phyloP scores from a whole-genome alignment of 164 flowering plant species.

The Aristolochia californica region DNA sequence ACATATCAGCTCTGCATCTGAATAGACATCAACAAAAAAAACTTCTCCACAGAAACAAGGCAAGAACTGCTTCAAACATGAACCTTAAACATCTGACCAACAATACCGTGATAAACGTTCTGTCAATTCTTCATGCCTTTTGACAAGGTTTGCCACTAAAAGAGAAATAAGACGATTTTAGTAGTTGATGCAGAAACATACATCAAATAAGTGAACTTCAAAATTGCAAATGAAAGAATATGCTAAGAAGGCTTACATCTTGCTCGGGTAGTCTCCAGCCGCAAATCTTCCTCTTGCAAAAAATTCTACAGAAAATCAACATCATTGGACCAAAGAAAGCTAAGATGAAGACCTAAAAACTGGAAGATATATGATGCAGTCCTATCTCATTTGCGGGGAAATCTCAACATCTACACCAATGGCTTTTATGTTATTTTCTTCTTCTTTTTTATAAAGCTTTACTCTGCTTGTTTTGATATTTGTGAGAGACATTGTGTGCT shows the following conservation, averaged over 20 bases:
- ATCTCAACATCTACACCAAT: neutral
- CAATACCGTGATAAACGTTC: conserved; percentile 86
- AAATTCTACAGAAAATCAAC: conserved; percentile 29
- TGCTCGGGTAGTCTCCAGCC: conserved; percentile 57
- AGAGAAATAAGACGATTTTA: conserved; percentile 11
- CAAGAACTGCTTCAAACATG: too few species aligned
- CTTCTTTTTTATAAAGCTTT: neutral
- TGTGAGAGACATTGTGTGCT: too few species aligned
- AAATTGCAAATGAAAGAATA: neutral
- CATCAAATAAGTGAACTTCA: neutral
- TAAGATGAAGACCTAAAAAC: neutral
- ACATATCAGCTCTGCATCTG: neutral
- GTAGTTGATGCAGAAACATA: neutral
- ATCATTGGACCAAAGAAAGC: neutral
- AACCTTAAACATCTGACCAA: too few species aligned
- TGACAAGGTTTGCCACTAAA: conserved; percentile 68
- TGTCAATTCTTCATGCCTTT: conserved; percentile 65
- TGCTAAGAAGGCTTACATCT: conserved; percentile 35
- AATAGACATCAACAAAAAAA: neutral
- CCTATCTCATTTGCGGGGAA: neutral
- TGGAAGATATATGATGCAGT: neutral
- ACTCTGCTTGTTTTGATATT: too few species aligned
- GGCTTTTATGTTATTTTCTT: neutral
- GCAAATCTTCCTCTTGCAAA: conserved; percentile 46
- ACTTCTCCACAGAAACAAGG: neutral